A percentile compares a stretch with the other conserved stretches of the same genome.
These are phyloP conservation scores for Emydomyces testavorans DNA, from an alignment of 2,329 filamentous ascomycete species.

Conservation along the genomic window DNA sequence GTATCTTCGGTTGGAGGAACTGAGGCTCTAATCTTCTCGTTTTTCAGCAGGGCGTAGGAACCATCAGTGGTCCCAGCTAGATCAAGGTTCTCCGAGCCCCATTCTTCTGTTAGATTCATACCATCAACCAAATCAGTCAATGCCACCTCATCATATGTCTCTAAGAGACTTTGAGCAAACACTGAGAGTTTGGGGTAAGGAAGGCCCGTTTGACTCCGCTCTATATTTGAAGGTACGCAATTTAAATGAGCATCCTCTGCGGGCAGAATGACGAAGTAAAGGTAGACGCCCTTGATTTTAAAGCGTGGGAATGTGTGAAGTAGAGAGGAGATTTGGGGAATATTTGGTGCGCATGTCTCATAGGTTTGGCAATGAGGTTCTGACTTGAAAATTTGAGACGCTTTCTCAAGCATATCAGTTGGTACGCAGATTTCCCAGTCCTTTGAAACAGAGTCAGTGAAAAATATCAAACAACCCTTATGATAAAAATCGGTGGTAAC, in stretches of 20 bases:
- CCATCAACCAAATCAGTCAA: constrained; percentile 24
- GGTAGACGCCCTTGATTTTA: constrained; percentile 22
- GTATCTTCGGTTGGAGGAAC: no score
- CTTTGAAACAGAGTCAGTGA: constrained; percentile 15
- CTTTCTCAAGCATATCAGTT: constrained; percentile 20
- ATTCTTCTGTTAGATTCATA: constrained; percentile 24
- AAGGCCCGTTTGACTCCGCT: constrained; percentile 22
- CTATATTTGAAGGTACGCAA: constrained; percentile 20
- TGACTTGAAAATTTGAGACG: constrained; percentile 19
- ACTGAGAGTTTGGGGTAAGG: constrained; percentile 23
- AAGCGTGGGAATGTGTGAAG: constrained; percentile 23
- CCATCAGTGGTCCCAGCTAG: constrained; percentile 22
- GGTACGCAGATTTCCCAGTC: constrained; percentile 24
- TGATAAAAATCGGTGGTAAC: constrained; percentile 9
- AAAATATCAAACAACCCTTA: no score
- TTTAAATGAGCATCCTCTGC: constrained; percentile 21
- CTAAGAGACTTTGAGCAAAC: constrained; percentile 23
- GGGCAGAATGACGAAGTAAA: constrained; percentile 23
- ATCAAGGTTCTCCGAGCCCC: constrained; percentile 21
- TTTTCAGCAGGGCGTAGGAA: constrained; percentile 22
- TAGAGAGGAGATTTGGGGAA: constrained; percentile 19
- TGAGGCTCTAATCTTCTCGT: constrained; percentile 16
- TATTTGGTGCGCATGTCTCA: constrained; percentile 19
- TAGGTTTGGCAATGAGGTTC: constrained; percentile 19
- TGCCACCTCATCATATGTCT: constrained; percentile 21